Conservation (phyloP, 345 rosid species). For the Aquilaria malaccensis region DNA sequence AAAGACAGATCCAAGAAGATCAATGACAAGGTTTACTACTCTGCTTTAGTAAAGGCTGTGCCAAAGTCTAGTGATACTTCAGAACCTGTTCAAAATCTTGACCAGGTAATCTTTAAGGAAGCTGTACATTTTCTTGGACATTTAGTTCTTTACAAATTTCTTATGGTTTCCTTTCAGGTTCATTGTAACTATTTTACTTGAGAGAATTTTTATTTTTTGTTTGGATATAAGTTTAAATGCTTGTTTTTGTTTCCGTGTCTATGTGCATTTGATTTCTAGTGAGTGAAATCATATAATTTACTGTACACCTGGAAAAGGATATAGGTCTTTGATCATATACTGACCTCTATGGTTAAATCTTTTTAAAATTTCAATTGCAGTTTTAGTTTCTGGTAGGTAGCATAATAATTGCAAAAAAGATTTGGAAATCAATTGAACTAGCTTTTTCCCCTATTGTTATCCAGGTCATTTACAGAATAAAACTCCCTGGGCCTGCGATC, state of each 20-base stretch:
- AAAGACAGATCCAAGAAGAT: conserved; percentile 57
- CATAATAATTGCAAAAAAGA: no score
- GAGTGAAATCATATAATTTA: no score
- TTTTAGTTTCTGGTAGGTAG: no score
- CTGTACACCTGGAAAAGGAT: no score
- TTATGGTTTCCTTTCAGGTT: neutral
- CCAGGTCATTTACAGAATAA: conserved; percentile 92
- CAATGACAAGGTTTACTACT: conserved; percentile 74
- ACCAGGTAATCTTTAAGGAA: conserved; percentile 50
- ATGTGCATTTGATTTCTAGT: no score
- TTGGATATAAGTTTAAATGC: no score
- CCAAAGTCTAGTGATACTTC: conserved; percentile 86
- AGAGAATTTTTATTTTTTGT: no score
- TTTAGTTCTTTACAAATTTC: neutral
- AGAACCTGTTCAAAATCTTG: conserved; percentile 76
- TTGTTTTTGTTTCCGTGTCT: no score
- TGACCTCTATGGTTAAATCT: no score
- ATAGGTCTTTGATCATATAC: no score
- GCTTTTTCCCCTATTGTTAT: neutral
- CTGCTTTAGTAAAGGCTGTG: conserved; percentile 80
- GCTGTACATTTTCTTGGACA: neutral
- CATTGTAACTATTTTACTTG: neutral
- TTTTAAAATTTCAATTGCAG: no score
- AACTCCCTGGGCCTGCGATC: conserved; percentile 95
- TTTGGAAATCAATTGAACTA: no score